Conservation (phyloP, 176 grass and related monocot genomes). For the Zizania latifolia region DNA sequence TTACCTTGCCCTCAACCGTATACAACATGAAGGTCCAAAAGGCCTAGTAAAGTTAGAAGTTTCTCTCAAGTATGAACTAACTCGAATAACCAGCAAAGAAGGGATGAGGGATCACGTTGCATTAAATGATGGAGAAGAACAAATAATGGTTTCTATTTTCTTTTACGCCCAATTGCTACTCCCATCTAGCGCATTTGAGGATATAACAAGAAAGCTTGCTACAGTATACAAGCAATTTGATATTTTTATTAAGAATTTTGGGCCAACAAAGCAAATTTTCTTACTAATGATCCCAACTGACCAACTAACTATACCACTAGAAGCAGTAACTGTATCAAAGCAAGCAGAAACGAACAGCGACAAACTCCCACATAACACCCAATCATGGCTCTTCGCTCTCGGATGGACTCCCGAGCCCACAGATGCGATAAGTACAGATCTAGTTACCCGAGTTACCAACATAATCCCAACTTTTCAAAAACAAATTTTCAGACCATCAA, state of each 20-base stretch:
- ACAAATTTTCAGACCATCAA: background rate
- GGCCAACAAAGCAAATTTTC: background rate
- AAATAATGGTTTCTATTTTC: background rate
- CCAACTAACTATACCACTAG: background rate
- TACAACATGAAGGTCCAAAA: background rate
- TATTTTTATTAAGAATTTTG: background rate
- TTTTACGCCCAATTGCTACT: background rate
- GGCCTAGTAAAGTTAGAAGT: background rate
- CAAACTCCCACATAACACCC: background rate
- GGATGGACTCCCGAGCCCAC: background rate
- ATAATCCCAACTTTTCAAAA: background rate
- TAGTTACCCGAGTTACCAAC: conserved; percentile 3
- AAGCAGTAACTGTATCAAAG: background rate
- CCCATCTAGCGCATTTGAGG: background rate
- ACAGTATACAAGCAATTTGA: background rate
- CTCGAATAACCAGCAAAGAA: background rate
- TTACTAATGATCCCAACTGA: background rate
- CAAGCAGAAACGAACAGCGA: background rate
- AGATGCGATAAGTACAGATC: background rate
- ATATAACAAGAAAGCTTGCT: background rate
- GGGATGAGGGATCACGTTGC: background rate
- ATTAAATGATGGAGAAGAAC: background rate
- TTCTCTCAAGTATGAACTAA: background rate
- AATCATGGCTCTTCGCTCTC: background rate
- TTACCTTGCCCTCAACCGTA: background rate